Evolutionary conservation across 148 eudicot species (phyloP).

Genomic region (Rhododendron simsii): DNA sequence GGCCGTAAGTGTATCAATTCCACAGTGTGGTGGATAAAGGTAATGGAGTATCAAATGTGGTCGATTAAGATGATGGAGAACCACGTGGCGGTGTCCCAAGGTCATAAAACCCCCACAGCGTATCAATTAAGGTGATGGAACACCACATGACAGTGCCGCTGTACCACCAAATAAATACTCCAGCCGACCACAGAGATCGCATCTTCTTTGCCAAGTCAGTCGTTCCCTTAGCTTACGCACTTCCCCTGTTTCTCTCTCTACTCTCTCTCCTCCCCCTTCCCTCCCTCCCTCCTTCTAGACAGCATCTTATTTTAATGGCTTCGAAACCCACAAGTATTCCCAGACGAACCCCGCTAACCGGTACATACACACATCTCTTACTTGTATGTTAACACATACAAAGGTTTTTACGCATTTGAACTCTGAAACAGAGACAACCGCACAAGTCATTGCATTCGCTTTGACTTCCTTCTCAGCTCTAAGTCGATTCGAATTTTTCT

Average conservation of each 20-base stretch:
- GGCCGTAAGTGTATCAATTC: no score
- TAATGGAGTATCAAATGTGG: no score
- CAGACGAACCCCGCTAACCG: not conserved
- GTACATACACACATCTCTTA: not conserved
- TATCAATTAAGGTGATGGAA: no score
- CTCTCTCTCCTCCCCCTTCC: no score
- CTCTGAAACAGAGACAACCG: no score
- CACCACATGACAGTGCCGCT: no score
- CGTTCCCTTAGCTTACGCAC: not conserved
- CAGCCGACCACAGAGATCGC: not conserved
- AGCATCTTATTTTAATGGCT: not conserved
- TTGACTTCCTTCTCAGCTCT: not conserved
- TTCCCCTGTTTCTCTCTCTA: not conserved
- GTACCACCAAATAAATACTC: not conserved
- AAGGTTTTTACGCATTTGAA: not conserved
- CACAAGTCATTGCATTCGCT: not conserved
- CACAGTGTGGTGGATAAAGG: no score
- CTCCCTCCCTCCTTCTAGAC: not conserved
- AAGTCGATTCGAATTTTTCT: not conserved
- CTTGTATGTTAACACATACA: not conserved
- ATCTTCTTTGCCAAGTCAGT: not conserved
- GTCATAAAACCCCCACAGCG: no score
- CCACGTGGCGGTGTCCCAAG: no score
- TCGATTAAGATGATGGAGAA: no score
- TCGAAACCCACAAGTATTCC: not conserved